Evolutionary conservation across 495 filamentous ascomycete genomes (phyloP).

Genomic region (Cetradonia linearis): DNA sequence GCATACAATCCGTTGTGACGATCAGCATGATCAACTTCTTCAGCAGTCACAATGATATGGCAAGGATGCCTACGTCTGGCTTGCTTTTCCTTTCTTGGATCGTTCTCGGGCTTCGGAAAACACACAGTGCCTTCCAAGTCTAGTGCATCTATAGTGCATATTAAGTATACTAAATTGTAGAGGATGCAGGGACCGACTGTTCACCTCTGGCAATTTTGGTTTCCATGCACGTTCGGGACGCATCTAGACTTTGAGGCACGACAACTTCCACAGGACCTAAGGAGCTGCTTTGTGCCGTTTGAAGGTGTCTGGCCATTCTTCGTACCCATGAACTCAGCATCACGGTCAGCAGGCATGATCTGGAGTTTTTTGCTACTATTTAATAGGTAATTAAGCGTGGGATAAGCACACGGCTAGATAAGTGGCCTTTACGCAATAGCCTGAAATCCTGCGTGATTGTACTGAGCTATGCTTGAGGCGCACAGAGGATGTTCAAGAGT

Average conservation of each 20-base stretch:
- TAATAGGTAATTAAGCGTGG: background rate
- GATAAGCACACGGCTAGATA: background rate
- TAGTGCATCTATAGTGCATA: conserved; percentile 3
- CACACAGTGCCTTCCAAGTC: conserved; percentile 13
- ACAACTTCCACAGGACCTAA: conserved; percentile 15
- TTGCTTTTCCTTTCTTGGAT: background rate
- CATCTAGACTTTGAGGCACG: conserved; percentile 15
- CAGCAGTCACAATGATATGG: background rate
- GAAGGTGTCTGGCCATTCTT: background rate
- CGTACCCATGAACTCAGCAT: too few species aligned
- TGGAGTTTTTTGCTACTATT: background rate
- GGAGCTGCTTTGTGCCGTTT: background rate
- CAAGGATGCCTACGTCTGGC: background rate
- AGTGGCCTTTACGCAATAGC: background rate
- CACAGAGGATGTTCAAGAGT: background rate
- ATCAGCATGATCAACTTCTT: background rate
- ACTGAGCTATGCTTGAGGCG: background rate
- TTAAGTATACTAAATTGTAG: background rate
- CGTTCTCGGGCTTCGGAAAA: conserved; percentile 12
- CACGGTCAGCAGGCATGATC: background rate
- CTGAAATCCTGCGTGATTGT: background rate
- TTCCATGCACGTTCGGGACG: background rate
- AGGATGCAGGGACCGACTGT: background rate
- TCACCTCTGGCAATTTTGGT: conserved; percentile 15
- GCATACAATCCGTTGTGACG: background rate